Evolutionary conservation across 1,139 yeast genomes (phyloP).

Genomic region (Eremothecium sinecaudum): DNA sequence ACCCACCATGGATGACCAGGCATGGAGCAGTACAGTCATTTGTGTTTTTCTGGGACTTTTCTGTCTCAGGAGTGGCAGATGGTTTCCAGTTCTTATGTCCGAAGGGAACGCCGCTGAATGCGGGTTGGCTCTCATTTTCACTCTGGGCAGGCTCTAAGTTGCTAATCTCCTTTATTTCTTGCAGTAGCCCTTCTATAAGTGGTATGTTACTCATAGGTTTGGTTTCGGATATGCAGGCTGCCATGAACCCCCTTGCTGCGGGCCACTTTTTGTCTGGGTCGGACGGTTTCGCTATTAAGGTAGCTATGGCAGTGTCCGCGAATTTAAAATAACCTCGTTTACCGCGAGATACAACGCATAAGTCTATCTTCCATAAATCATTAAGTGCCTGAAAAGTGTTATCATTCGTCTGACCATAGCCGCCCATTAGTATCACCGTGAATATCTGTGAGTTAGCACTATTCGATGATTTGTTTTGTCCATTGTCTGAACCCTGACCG

Average conservation of each 20-base stretch:
- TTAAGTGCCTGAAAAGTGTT: constrained; percentile 34
- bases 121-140: neutral
- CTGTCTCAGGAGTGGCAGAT: neutral
- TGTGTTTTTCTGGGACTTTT: neutral
- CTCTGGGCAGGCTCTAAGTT: neutral
- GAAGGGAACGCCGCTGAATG: constrained; percentile 3
- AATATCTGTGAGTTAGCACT: constrained; percentile 14
- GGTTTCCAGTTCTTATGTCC: constrained; percentile 1
- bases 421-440: constrained; percentile 37
- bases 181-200: neutral
- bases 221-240: constrained; percentile 19
- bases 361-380: constrained; percentile 41
- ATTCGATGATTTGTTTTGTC: constrained; percentile 7
- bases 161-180: constrained; percentile 1
- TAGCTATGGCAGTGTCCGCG: constrained; percentile 30
- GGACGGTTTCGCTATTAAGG: constrained; percentile 15
- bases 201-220: constrained; percentile 9
- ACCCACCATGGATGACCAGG: constrained; percentile 40
- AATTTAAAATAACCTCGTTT: constrained; percentile 30
- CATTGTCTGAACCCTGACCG: constrained; percentile 6
- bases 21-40: constrained; percentile 9
- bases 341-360: constrained; percentile 33
- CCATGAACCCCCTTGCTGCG: constrained; percentile 32
- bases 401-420: constrained; percentile 30
- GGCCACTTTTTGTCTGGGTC: constrained; percentile 25